Base-by-base conservation (phyloP, 352 stramenopile genomes). In the Phytopythium mirpurense region DNA sequence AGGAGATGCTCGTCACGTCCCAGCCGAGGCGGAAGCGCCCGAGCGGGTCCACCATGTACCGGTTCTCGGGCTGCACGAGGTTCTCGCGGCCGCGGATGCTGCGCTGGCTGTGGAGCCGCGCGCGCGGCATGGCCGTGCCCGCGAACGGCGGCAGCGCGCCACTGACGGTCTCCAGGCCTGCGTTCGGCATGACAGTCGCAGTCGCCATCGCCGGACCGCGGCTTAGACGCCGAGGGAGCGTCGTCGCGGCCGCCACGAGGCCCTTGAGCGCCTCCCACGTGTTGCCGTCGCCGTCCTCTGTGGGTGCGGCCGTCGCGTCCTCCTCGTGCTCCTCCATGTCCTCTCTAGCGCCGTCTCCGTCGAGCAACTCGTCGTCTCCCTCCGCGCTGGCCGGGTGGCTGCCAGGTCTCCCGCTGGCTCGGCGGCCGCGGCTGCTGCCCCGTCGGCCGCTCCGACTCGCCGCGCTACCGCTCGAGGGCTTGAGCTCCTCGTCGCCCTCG, bases 1-100 rank as follows among this genome's bases (percentile, higher is more conserved):
- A 86, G 14, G 19, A 53, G 35, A 90, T 88, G 51, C 79, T 86
- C 23, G 74, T 59, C 23, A 88, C 52, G 57, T 90, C 79, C 78
- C 79, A 90, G 27, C 54, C 60, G 9, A 90, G 62, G 8, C 79
- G 76, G 51, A 86, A 70, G 43, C 63, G 63, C 2, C 76, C 68
- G 45, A 85, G 76, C 5, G 79, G 79, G 24, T 85, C 68, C 43
- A 88, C 70, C 70, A 90, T 86, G 35, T 35, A 27, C 23, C 54
- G 67, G 15, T 38, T 52, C 24, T 57, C 65, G 27, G 65, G 65
- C 6, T 48, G 60, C 23, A 56, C 34, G 24, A 63, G 51, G 41
- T 61, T 60, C 54, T 63, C 46, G 32, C 68, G 67, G 5, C 62
- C 65, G 6, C 48, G 62, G 15, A 69, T 67, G 41, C 57, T 76